Conservation (phyloP, 2,329 filamentous ascomycete species). For the Dactylonectria estremocensis region DNA sequence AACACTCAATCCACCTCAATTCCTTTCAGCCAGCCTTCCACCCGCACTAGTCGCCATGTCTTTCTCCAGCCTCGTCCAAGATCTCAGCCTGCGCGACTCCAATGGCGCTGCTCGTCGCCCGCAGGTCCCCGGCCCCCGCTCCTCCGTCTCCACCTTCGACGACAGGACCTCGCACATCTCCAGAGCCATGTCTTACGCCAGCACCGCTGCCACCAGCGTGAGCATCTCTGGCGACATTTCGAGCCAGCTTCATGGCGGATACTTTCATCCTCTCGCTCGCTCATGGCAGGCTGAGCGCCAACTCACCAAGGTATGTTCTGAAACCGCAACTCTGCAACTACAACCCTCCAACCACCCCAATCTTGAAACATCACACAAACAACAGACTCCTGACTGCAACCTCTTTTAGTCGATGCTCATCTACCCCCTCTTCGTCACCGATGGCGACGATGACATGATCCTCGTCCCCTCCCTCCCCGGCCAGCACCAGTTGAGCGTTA, state of each 20-base stretch:
- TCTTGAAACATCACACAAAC: not conserved
- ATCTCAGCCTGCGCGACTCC: constrained; percentile 72
- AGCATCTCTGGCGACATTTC: constrained; percentile 83
- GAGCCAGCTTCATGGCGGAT: constrained; percentile 87
- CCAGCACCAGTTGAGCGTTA: constrained; percentile 89
- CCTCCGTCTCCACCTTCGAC: constrained; percentile 70
- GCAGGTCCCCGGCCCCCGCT: constrained; percentile 55
- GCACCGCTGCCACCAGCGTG: constrained; percentile 77
- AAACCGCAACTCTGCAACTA: not conserved
- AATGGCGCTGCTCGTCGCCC: constrained; percentile 63
- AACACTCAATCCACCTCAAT: constrained; percentile 22
- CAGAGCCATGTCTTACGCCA: constrained; percentile 75
- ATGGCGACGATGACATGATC: constrained; percentile 92
- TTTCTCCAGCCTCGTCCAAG: constrained; percentile 78
- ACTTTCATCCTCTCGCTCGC: constrained; percentile 83
- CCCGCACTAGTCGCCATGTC: constrained; percentile 64
- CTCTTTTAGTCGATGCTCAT: constrained; percentile 91
- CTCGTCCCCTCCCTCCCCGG: constrained; percentile 92
- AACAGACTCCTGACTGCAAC: constrained; percentile 32
- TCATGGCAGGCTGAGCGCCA: constrained; percentile 89
- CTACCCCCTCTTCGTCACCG: constrained; percentile 96
- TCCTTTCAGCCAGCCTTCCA: constrained; percentile 20
- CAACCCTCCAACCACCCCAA: too few species aligned
- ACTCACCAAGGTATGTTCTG: constrained; percentile 79
- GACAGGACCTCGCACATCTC: constrained; percentile 74